A percentile compares a stretch with the other conserved stretches of the same genome.
Conservation (phyloP, 164 flowering plant genomes). For the Cinnamomum chago region DNA sequence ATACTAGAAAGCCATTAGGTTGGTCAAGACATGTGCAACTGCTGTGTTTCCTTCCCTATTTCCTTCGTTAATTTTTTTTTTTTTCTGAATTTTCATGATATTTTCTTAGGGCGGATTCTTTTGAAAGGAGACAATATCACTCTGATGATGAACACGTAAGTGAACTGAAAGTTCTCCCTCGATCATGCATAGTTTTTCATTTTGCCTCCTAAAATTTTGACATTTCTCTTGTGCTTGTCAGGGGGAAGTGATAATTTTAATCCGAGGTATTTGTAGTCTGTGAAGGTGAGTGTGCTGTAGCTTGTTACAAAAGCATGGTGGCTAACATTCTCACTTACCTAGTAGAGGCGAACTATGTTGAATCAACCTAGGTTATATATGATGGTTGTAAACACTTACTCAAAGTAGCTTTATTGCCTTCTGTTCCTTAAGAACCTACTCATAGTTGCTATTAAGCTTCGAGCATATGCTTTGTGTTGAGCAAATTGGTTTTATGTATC, state of each 20-base stretch:
- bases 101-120: constrained; percentile 58
- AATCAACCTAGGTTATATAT: not conserved
- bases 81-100: not conserved
- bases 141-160: constrained; percentile 71
- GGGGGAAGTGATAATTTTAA: constrained; percentile 37
- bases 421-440: too few species aligned
- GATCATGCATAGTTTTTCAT: not conserved
- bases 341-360: not conserved
- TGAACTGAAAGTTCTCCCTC: not conserved
- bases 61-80: not conserved
- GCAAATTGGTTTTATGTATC: not conserved
- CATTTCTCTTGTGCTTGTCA: constrained; percentile 14
- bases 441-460: not conserved
- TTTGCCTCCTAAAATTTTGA: not conserved
- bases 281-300: not conserved
- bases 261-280: not conserved
- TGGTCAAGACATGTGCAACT: not conserved
- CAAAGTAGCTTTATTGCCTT: constrained; percentile 9
- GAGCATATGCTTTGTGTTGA: not conserved
- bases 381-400: not conserved
- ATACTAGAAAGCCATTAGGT: constrained; percentile 59
- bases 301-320: not conserved
- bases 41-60: not conserved
- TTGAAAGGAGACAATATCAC: constrained; percentile 74
- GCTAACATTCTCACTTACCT: not conserved